Base-by-base conservation (phyloP, 2,329 filamentous ascomycete species). In the Claviceps digitariae region DNA sequence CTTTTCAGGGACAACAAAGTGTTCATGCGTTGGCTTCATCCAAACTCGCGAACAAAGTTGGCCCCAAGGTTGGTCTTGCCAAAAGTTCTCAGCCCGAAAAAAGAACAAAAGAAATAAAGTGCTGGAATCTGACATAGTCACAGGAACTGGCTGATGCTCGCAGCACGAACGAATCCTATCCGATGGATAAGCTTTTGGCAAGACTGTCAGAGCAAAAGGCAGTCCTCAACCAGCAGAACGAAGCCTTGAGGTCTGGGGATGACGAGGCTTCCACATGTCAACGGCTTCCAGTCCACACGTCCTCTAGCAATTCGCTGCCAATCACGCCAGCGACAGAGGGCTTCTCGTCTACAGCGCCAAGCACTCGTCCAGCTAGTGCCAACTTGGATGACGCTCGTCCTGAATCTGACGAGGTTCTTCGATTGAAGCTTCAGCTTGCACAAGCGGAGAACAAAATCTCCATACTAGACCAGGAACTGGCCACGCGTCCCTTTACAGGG, bases 131-230 rank as follows among this genome's bases (percentile, higher is more conserved):
- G 48, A 59, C 50, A 60, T 60, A 13, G 21, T 12, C 29, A 64
- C 74, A 73, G 68, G 68, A 72, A 60, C 73, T 25, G 1, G 34
- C 13, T 25, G 52, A 56, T 38, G 15, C 27, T 3, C 41, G 29
- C 34, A 43, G 36, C 31, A 43, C 5, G 31, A 78, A 63, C 48
- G 74, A 76, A 43, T 58, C 68, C 31, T 77, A 74, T 53, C 74
- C 76, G 9, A 81, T 90, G 74, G 87, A 93, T 61, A 83, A 83
- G 55, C 78, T 90, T 51, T 72, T 90, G 58, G 80, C 84, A 53
- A 86, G 83, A 64, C 75, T 91, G 48, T 80, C 81, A n/a, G 83
- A 90, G 65, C 84, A 89, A 62, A 80, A 84, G 62, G 72, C 72
- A 45, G 65, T 74, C n/a, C 67, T 84, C 50, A 73, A 73, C 50